Percentiles rank a stretch among this genome's conserved stretches.
Conservation (phyloP, 768 basidiomycete genomes). For the Serendipita indica region DNA sequence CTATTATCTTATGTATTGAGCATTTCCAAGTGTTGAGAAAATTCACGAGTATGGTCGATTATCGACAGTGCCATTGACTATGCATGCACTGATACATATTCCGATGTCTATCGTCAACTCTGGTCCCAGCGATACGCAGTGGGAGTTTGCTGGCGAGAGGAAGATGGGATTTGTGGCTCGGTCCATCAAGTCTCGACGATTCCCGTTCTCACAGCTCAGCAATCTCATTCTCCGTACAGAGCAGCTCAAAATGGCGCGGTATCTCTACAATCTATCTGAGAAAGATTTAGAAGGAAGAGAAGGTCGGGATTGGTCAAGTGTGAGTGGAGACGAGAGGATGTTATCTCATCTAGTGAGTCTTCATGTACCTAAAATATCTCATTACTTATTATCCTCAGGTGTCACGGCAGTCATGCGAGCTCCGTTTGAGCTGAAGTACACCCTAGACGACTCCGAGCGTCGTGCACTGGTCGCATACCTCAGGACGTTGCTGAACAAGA, state of each 20-base stretch:
- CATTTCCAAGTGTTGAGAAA: too few species aligned
- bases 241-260: constrained; percentile 1
- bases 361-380: background rate
- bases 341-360: background rate
- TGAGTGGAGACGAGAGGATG: background rate
- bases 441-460: background rate
- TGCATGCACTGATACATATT: background rate
- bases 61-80: background rate
- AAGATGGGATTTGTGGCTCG: background rate
- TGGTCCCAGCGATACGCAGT: background rate
- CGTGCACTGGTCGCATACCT: background rate
- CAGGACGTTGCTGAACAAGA: background rate
- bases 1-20: too few species aligned
- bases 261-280: background rate
- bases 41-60: too few species aligned
- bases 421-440: background rate
- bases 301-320: background rate
- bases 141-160: background rate
- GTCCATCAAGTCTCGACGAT: background rate
- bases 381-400: background rate
- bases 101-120: background rate
- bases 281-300: background rate
- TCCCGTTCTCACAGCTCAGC: constrained; percentile 2
- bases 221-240: background rate
- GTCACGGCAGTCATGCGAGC: background rate